These are phyloP conservation scores for Alternaria arborescens DNA, from an alignment of 2,329 filamentous ascomycete species.

Conservation along the genomic window DNA sequence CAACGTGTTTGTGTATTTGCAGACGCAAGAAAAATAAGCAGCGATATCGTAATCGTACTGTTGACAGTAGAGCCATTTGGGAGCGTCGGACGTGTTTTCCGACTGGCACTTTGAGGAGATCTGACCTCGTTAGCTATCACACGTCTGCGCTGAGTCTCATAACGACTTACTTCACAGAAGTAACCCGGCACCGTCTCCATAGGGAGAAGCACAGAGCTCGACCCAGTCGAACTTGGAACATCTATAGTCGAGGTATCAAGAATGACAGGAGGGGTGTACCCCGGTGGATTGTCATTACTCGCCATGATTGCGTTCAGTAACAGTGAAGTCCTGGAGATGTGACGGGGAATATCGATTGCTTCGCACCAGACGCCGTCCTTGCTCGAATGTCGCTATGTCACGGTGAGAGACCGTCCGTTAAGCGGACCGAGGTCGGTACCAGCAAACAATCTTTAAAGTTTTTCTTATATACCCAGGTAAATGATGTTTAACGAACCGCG, in stretches of 20 bases:
- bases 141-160: background rate
- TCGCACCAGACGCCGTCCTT: background rate
- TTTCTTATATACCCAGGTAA: background rate
- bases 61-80: constrained; percentile 3
- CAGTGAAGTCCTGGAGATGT: background rate
- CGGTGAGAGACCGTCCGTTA: background rate
- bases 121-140: constrained; percentile 7
- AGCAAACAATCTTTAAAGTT: background rate
- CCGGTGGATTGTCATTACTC: background rate
- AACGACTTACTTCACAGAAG: background rate
- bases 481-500: background rate
- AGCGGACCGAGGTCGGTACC: background rate
- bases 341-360: background rate
- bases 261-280: background rate
- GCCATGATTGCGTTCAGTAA: background rate
- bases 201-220: background rate
- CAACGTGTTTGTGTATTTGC: constrained; percentile 2
- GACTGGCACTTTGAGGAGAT: constrained; percentile 10
- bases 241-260: background rate
- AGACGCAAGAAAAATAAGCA: constrained; percentile 15
- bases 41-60: background rate
- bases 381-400: background rate
- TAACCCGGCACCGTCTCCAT: background rate
- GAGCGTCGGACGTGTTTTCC: background rate
- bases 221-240: background rate